phyloP scores from a whole-genome alignment of 2,329 filamentous ascomycete genomes.

The Monilinia aucupariae region DNA sequence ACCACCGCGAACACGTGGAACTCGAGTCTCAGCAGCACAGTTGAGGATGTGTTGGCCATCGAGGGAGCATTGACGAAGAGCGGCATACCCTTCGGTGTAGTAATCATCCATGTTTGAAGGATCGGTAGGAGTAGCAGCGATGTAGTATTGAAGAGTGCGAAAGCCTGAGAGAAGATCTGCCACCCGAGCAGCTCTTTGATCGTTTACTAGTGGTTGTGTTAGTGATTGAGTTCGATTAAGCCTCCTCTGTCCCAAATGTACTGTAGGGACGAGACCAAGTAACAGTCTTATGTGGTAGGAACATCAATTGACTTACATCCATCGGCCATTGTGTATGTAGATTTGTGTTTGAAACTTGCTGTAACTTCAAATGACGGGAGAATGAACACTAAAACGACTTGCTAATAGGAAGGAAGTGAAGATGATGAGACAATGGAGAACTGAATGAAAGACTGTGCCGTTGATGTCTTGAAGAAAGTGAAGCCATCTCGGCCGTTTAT shows the following conservation, averaged over 20 bases:
- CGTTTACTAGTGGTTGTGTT: slow-evolving; percentile 46
- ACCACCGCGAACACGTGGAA: slow-evolving; percentile 49
- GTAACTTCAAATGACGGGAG: slow-evolving; percentile 15
- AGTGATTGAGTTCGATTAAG: not conserved
- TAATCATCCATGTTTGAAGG: slow-evolving; percentile 53
- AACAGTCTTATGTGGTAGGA: slow-evolving; percentile 5
- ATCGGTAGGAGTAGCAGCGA: slow-evolving; percentile 51
- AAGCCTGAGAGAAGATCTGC: slow-evolving; percentile 59
- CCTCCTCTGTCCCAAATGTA: not conserved
- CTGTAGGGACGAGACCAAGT: slow-evolving; percentile 14
- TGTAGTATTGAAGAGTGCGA: slow-evolving; percentile 56
- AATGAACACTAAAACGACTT: slow-evolving; percentile 5
- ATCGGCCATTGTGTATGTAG: slow-evolving; percentile 31
- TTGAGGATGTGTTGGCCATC: slow-evolving; percentile 62
- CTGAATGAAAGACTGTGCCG: slow-evolving; percentile 19
- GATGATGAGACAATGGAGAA: slow-evolving; percentile 15
- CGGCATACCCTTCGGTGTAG: slow-evolving; percentile 58
- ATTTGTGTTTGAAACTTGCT: slow-evolving; percentile 1
- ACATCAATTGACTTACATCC: slow-evolving; percentile 31
- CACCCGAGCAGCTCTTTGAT: slow-evolving; percentile 53
- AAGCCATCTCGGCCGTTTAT: slow-evolving; percentile 27
- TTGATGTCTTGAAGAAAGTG: slow-evolving; percentile 21
- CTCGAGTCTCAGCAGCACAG: slow-evolving; percentile 56
- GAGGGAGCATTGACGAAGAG: slow-evolving; percentile 55
- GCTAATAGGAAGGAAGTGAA: not conserved